Conservation (phyloP, 306 rosid genomes). For the Pyrus bretschneideri region DNA sequence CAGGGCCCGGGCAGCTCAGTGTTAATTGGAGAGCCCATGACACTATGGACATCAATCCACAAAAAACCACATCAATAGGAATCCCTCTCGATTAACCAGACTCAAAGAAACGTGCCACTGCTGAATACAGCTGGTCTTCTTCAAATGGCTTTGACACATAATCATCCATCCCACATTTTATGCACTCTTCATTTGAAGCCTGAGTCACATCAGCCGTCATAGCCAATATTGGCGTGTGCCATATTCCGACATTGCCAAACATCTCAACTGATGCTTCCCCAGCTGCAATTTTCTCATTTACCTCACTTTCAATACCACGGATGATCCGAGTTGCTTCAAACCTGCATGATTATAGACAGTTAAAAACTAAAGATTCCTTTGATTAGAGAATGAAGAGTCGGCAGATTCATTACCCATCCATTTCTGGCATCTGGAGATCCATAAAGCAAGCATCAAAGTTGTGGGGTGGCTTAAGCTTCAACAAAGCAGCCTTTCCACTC, state of each 20-base stretch:
- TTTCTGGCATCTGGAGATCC: constrained; percentile 99
- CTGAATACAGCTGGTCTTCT: constrained; percentile 67
- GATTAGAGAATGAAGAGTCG: not conserved
- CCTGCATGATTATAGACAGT: constrained; percentile 35
- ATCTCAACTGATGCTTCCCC: constrained; percentile 51
- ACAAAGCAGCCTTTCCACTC: constrained; percentile 63
- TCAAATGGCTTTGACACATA: constrained; percentile 87
- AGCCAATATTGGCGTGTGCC: constrained; percentile 90
- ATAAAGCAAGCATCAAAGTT: constrained; percentile 81
- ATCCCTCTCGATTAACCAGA: constrained; percentile 24
- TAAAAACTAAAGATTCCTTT: not conserved
- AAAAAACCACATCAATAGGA: constrained; percentile 1
- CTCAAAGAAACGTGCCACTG: constrained; percentile 50
- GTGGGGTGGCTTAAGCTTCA: constrained; percentile 71
- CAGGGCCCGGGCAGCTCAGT: not conserved
- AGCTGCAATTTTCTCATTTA: constrained; percentile 45
- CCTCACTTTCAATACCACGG: constrained; percentile 51
- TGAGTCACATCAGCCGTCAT: constrained; percentile 93
- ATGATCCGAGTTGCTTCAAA: constrained; percentile 70
- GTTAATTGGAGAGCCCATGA: constrained; percentile 2
- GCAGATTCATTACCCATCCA: constrained; percentile 80
- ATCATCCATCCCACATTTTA: constrained; percentile 87
- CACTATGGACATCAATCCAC: constrained; percentile 2
- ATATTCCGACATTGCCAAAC: constrained; percentile 44
- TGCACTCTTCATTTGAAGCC: constrained; percentile 73